Base-by-base conservation (phyloP, 768 basidiomycete species). In the Austroboletus eburneus region DNA sequence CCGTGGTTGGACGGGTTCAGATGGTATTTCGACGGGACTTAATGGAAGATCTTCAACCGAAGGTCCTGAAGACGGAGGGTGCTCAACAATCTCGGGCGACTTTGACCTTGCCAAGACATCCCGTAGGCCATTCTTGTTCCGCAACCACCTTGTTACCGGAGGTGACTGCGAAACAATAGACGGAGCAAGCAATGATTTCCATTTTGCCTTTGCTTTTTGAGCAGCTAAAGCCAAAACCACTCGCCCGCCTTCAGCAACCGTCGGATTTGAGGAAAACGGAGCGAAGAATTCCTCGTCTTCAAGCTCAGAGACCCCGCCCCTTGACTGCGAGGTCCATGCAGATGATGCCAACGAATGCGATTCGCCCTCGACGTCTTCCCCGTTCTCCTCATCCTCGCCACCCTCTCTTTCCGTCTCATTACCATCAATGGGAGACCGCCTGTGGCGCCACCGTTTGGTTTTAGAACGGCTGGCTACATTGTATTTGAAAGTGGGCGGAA, bases 401-500 rank as follows among this genome's bases (percentile, higher is more conserved):
- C 53, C 61, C 6, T 73, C 72, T 39, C 64, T 70, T 14, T 65
- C 69, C 14, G 70, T 73, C 12, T 70, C 69, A 29, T 69, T 69
- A 20, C 72, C 67, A 7, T 74, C 74, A 7, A 60, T 52, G 37
- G 68, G 61, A 41, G 67, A 56, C 52, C 68, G 69, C 53, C 59
- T 66, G 39, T 67, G 65, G n/a, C 65, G 63, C 49, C 56, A 58
- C 44, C 66, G 72, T 30, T 59, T 66, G 22, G 71, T 69, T 59
- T 73, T 76, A 41, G 71, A 57, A 50, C 72, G 74, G 63, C 80
- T 85, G 17, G 75, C 61, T 7, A 94, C 86, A 55, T 94, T 85
- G 59, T 91, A 92, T 58, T 96, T 96, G 77, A 94, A 97, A 0
- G 94, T 96, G 0, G 93, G 93, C 5, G 91, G 81, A 52, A 97